phyloP scores from a whole-genome alignment of 1,284 basidiomycete genomes.

The Flammula alnicola region DNA sequence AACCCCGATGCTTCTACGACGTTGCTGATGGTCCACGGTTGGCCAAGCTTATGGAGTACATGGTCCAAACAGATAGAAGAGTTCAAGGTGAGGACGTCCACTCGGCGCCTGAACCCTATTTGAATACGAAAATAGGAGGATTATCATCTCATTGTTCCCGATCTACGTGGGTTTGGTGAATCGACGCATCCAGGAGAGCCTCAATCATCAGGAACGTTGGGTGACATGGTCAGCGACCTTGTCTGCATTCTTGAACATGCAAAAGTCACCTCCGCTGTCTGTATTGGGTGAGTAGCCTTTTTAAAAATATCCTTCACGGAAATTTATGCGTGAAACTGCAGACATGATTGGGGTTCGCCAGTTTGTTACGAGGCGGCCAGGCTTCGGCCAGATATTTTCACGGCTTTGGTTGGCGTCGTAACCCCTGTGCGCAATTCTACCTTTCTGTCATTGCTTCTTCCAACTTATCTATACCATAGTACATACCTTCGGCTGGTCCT shows the following conservation, averaged over 20 bases:
- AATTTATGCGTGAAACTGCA: slow-evolving; percentile 25
- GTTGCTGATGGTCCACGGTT: slow-evolving; percentile 72
- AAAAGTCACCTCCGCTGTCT: slow-evolving; percentile 51
- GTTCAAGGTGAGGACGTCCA: slow-evolving; percentile 48
- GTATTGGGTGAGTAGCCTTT: slow-evolving; percentile 55
- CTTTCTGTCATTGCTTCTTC: too few relatives aligned
- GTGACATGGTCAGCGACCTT: slow-evolving; percentile 64
- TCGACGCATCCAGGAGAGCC: slow-evolving; percentile 68
- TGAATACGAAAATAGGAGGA: slow-evolving; percentile 42
- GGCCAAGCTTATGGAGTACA: slow-evolving; percentile 74
- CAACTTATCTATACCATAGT: too few relatives aligned
- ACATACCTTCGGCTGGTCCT: slow-evolving; percentile 51
- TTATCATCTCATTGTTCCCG: slow-evolving; percentile 62
- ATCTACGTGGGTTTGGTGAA: slow-evolving; percentile 69
- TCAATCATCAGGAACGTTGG: slow-evolving; percentile 59
- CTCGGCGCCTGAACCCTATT: not conserved
- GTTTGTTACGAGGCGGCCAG: slow-evolving; percentile 70
- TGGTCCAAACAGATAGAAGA: slow-evolving; percentile 72
- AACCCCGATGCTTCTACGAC: slow-evolving; percentile 55
- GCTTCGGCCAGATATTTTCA: slow-evolving; percentile 64
- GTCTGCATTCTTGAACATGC: slow-evolving; percentile 61
- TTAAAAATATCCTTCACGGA: not conserved
- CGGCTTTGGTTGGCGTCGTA: slow-evolving; percentile 59
- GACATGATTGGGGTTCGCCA: slow-evolving; percentile 76
- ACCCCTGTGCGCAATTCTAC: slow-evolving; percentile 68